phyloP scores from a whole-genome alignment of 257 asterid genomes.

The Nicotiana sylvestris region DNA sequence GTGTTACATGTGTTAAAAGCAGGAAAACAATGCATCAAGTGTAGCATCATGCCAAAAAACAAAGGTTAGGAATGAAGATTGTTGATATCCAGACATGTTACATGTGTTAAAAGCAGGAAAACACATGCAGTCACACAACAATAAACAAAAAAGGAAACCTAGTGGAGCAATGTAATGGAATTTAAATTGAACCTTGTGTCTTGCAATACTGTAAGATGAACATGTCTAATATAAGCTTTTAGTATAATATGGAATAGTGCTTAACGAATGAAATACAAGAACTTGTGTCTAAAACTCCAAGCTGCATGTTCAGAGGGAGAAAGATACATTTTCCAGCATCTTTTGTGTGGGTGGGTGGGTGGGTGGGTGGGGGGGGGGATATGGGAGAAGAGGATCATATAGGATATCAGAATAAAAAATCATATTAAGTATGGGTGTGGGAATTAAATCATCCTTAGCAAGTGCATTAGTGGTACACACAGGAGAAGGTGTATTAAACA shows the following conservation, averaged over 20 bases:
- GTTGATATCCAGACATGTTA: background rate
- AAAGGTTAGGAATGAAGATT: background rate
- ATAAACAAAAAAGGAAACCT: background rate
- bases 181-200: background rate
- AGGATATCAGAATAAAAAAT: background rate
- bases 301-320: background rate
- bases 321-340: background rate
- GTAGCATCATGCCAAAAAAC: background rate
- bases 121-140: background rate
- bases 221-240: background rate
- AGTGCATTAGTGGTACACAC: background rate
- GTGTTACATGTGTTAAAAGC: background rate
- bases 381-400: background rate
- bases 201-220: background rate
- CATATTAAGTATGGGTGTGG: background rate
- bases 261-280: background rate
- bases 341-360: background rate
- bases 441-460: background rate
- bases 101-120: background rate
- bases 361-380: background rate
- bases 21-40: background rate
- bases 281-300: background rate
- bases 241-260: background rate
- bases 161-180: background rate
- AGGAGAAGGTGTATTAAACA: background rate